phyloP scores from a whole-genome alignment of 2,329 filamentous ascomycete species.

The Aspergillus uvarum region DNA sequence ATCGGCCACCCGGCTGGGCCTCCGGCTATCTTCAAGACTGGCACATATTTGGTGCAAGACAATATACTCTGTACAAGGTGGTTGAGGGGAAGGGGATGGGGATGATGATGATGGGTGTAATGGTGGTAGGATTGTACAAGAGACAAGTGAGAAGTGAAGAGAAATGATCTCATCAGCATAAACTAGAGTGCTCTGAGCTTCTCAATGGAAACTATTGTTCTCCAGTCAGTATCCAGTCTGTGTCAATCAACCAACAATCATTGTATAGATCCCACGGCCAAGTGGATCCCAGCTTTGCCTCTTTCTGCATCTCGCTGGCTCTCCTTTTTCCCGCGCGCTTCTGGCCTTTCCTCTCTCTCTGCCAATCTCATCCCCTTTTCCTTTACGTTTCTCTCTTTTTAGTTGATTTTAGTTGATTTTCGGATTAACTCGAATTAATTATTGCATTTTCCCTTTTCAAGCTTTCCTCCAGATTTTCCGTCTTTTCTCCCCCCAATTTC shows the following conservation, averaged over 20 bases:
- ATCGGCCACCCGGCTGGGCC: background rate
- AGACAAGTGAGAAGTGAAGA: background rate
- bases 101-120: background rate
- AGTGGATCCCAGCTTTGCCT: background rate
- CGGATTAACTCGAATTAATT: background rate
- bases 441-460: background rate
- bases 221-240: background rate
- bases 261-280: background rate
- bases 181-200: background rate
- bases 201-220: background rate
- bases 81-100: too few species aligned
- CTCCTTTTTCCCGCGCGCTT: constrained; percentile 1
- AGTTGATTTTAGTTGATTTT: too few species aligned
- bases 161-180: background rate
- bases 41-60: too few species aligned
- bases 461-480: background rate
- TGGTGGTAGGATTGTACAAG: background rate
- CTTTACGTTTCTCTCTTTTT: background rate
- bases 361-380: background rate
- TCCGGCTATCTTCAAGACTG: background rate
- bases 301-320: background rate
- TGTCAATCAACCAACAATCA: background rate
- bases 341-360: background rate
- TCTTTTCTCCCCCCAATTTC: background rate
- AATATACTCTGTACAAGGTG: background rate